Base-by-base conservation (phyloP, 225 moss, liverwort and hornwort genomes). In the Bryoerythrophyllum caledonicum region DNA sequence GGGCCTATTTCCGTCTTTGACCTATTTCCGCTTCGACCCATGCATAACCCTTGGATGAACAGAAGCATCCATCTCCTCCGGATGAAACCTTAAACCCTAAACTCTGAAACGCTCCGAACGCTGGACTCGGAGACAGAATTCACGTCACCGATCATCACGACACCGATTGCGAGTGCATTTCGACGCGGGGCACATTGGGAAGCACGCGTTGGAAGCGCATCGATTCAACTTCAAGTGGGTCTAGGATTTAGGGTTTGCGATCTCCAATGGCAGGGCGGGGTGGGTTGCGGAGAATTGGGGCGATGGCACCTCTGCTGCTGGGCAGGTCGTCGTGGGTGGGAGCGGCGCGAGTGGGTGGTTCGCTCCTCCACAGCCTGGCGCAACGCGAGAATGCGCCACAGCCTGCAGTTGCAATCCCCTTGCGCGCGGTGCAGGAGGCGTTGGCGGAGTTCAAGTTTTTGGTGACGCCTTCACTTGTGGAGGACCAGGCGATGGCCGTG, bases 401-500 rank as follows among this genome's bases (percentile, higher is more conserved):
- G n/a, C n/a, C 49, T 76, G 48, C 56, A 8, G 38, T 8, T 35
- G 74, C 63, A 8, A 74, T 20, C 44, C 65, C 73, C 28, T 43
- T 40, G 24, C 49, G 49, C 54, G 60, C 20, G 15, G 65, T 86
- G 30, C 78, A 71, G 23, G 76, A 81, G 67, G 79, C 79, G 13
- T 60, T 88, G 71, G 63, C 83, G 26, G 83, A 88, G 54, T 88
- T 88, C 1, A 71, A 74, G 17, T 62, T 76, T 27, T 41, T 86
- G 58, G 60, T 60, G 48, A 9, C 24, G 9, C 71, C 73, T 38
- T 48, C 37, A 48, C 23, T 3, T 7, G 9, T 38, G 35, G 95
- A 86, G 68, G 88, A 79, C 37, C 80, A 90, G 35, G 56, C 76
- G 16, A 68, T 89, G 75, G 86, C 89, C 26, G 65, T 89, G 68